Evolutionary conservation across 129 eudicot genomes (phyloP).

Genomic region (Solidago caesia): DNA sequence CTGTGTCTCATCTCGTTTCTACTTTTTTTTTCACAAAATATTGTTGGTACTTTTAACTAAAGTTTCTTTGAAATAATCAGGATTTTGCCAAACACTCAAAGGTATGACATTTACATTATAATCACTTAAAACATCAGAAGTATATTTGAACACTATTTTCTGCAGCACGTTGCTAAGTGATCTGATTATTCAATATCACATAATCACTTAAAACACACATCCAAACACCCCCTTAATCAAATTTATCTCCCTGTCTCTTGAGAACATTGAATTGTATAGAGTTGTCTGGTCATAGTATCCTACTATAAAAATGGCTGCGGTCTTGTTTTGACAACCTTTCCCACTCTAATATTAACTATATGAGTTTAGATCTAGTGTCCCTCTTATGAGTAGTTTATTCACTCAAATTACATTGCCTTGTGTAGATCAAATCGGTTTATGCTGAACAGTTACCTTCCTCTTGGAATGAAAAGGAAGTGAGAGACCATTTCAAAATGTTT

Average conservation of each 20-base stretch:
- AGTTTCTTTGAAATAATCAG: background rate
- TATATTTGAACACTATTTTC: background rate
- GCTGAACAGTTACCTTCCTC: conserved; percentile 63
- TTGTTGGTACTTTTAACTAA: background rate
- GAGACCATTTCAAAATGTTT: conserved; percentile 45
- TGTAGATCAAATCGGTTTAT: conserved; percentile 63
- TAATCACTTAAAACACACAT: conserved; percentile 16
- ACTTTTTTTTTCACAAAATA: background rate
- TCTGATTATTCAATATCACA: background rate
- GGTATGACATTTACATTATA: background rate
- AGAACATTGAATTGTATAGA: background rate
- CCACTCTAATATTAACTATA: background rate
- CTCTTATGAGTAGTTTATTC: conserved; percentile 6
- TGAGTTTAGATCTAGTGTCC: background rate
- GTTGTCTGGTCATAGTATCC: background rate
- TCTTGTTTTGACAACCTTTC: background rate
- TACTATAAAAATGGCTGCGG: background rate
- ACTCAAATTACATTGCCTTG: conserved; percentile 12
- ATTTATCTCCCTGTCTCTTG: background rate
- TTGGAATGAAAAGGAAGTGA: conserved; percentile 72
- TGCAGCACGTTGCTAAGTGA: background rate
- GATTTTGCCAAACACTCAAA: background rate
- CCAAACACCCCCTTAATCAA: background rate
- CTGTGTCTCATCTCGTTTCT: background rate
- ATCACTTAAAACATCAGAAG: background rate